Conservation (phyloP, 768 basidiomycete genomes). For the Agaricus sinodeliciosus region DNA sequence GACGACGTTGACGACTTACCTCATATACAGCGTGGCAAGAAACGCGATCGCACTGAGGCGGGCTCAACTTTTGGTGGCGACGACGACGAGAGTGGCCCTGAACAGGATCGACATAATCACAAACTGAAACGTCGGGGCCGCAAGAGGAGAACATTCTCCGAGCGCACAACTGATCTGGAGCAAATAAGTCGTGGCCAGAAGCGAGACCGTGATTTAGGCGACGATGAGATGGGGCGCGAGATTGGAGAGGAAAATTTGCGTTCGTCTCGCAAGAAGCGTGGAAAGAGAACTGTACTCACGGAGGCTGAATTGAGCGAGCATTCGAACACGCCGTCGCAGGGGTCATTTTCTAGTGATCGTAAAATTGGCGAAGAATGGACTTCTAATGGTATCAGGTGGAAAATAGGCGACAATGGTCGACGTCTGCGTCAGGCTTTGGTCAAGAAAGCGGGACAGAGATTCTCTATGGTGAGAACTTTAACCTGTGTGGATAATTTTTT, state of each 20-base stretch:
- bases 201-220: slow-evolving; percentile 54
- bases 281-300: slow-evolving; percentile 32
- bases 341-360: slow-evolving; percentile 48
- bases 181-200: slow-evolving; percentile 48
- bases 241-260: slow-evolving; percentile 24
- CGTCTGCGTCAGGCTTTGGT: slow-evolving; percentile 64
- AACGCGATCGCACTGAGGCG: slow-evolving; percentile 70
- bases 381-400: slow-evolving; percentile 60
- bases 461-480: slow-evolving; percentile 55
- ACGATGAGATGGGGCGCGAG: slow-evolving; percentile 36
- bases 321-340: slow-evolving; percentile 40
- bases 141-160: slow-evolving; percentile 51
- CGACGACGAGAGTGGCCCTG: slow-evolving; percentile 37
- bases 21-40: slow-evolving; percentile 49
- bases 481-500: background rate
- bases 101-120: slow-evolving; percentile 32
- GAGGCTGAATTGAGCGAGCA: slow-evolving; percentile 35
- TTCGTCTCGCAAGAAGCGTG: slow-evolving; percentile 45
- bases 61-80: slow-evolving; percentile 67
- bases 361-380: slow-evolving; percentile 76
- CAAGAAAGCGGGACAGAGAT: slow-evolving; percentile 64
- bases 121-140: slow-evolving; percentile 41
- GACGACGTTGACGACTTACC: slow-evolving; percentile 32
- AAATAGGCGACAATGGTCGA: slow-evolving; percentile 65
- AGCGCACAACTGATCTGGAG: slow-evolving; percentile 42